Conservation (phyloP, 257 asterid genomes). For the Solanum stenotomum region DNA sequence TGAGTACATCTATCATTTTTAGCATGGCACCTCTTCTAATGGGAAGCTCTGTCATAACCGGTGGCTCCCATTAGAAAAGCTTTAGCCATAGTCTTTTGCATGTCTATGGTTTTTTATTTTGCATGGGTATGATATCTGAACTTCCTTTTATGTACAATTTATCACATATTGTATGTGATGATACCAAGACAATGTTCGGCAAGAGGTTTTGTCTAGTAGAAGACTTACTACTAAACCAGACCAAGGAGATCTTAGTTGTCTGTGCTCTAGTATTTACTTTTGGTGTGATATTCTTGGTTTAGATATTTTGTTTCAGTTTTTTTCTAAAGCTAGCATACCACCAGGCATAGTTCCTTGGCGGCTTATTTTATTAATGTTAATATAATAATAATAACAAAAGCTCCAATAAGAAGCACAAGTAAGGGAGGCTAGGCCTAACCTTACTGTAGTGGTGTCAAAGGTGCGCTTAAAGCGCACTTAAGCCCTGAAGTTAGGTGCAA, state of each 20-base stretch:
- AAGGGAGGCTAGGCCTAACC: background rate
- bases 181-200: background rate
- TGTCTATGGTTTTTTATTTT: background rate
- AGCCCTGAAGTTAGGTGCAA: background rate
- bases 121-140: background rate
- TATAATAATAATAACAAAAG: background rate
- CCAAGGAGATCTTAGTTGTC: background rate
- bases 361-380: background rate
- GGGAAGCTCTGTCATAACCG: background rate
- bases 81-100: background rate
- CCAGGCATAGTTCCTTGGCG: background rate
- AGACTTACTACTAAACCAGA: background rate
- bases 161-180: background rate
- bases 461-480: background rate
- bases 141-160: background rate
- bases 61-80: slow-evolving; percentile 22
- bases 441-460: background rate
- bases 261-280: background rate
- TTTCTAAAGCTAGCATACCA: background rate
- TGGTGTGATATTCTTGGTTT: background rate
- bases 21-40: background rate
- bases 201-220: background rate
- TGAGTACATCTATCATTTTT: background rate
- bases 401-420: background rate
- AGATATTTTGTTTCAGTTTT: background rate